These are phyloP conservation scores for Trichomonas tenax DNA, from an alignment of 208 protist genomes.

Conservation along the genomic window DNA sequence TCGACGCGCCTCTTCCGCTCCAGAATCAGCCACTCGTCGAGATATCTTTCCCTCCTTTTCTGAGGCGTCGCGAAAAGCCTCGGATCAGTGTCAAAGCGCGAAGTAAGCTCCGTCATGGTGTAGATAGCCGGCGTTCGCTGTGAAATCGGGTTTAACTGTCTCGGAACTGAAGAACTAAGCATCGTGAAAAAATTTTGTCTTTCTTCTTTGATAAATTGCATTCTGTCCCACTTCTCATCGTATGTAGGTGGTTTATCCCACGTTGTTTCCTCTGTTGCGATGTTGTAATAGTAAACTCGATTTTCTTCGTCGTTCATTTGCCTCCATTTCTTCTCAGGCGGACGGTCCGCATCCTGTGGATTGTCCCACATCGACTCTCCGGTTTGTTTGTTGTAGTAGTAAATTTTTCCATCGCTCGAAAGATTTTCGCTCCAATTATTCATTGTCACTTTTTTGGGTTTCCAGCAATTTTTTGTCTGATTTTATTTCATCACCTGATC, in stretches of 20 bases:
- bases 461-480: too few relatives aligned
- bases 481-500: too few relatives aligned
- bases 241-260: not conserved
- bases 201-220: not conserved
- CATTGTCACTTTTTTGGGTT: not conserved
- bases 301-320: not conserved
- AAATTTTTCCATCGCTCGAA: not conserved
- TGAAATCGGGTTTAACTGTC: not conserved
- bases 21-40: not conserved
- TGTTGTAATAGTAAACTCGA: not conserved
- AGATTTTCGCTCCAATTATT: not conserved
- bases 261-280: not conserved
- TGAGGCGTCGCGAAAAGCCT: not conserved
- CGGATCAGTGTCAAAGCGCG: not conserved
- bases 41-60: not conserved
- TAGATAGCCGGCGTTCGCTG: not conserved
- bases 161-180: not conserved
- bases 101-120: not conserved
- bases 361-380: not conserved
- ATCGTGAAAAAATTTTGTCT: slow-evolving; percentile 12
- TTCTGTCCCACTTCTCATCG: not conserved
- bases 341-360: not conserved
- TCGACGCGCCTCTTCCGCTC: not conserved
- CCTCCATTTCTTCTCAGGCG: not conserved
- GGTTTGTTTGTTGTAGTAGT: not conserved